phyloP scores from a whole-genome alignment of 2,329 filamentous ascomycete genomes.

The Dissoconium aciculare region DNA sequence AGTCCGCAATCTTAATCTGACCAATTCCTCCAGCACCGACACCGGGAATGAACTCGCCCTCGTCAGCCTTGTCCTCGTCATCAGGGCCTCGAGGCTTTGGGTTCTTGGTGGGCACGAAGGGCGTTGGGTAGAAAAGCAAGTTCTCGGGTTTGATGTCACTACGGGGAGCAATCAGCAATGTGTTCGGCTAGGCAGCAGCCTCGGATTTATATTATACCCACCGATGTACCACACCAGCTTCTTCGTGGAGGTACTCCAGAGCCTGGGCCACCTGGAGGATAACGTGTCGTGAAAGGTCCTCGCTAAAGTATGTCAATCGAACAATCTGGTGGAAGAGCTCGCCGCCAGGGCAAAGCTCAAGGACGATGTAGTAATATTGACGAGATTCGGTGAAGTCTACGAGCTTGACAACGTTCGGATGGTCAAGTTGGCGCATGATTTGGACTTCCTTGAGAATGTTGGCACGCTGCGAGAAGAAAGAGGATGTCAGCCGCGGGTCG shows the following conservation, averaged over 20 bases:
- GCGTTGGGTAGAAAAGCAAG: conserved; percentile 76
- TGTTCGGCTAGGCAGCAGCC: too few relatives aligned
- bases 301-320: conserved; percentile 93
- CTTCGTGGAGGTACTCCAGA: conserved; percentile 84
- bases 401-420: conserved; percentile 89
- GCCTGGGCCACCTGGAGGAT: conserved; percentile 92
- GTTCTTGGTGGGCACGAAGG: conserved; percentile 62
- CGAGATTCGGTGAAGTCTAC: conserved; percentile 85
- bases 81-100: conserved; percentile 71
- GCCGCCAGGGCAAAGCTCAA: conserved; percentile 87
- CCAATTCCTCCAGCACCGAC: conserved; percentile 82
- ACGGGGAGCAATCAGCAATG: conserved; percentile 24
- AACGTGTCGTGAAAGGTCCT: conserved; percentile 84
- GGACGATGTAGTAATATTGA: conserved; percentile 94
- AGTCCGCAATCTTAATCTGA: conserved; percentile 92
- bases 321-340: conserved; percentile 98
- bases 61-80: conserved; percentile 93
- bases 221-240: conserved; percentile 92
- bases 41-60: conserved; percentile 79
- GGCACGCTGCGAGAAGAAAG: conserved; percentile 49
- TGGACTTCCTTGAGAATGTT: conserved; percentile 98
- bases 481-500: conserved; percentile 29
- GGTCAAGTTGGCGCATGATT: conserved; percentile 94
- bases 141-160: conserved; percentile 99
- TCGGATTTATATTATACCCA: conserved; percentile 44